Conservation (phyloP, 306 rosid species). For the Alnus rubra region DNA sequence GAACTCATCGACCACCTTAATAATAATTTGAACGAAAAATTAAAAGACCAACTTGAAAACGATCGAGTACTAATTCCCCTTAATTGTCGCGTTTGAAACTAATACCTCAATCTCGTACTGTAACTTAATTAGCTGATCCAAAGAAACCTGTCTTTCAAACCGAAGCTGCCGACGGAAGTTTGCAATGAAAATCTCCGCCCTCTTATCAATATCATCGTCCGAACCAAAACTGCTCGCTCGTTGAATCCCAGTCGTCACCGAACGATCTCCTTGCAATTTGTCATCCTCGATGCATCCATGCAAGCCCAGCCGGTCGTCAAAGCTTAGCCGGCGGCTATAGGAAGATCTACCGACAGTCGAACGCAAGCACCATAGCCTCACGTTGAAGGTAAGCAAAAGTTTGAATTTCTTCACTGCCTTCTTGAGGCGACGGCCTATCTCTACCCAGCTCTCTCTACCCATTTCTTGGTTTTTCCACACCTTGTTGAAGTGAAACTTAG, state of each 20-base stretch:
- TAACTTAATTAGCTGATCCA: constrained; percentile 37
- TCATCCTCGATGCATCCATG: constrained; percentile 42
- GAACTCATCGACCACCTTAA: too few relatives aligned
- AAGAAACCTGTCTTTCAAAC: constrained; percentile 54
- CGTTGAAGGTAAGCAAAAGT: constrained; percentile 18
- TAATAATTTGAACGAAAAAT: too few relatives aligned
- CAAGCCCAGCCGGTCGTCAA: constrained; percentile 25
- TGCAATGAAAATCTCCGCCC: constrained; percentile 63
- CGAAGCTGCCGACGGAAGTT: constrained; percentile 50
- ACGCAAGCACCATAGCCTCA: constrained; percentile 15
- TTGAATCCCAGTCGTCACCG: constrained; percentile 16
- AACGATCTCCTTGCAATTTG: constrained; percentile 1
- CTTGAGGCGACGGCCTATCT: constrained; percentile 22
- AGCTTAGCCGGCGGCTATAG: constrained; percentile 29
- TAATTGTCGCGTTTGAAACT: constrained; percentile 7
- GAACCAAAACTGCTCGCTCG: constrained; percentile 26
- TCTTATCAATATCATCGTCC: constrained; percentile 51
- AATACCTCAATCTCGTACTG: neutral
- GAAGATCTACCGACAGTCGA: constrained; percentile 10
- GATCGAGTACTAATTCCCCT: too few relatives aligned
- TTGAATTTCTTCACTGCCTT: constrained; percentile 44
- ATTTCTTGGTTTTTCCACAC: neutral
- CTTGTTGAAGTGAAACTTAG: neutral
- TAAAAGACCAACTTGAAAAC: too few relatives aligned
- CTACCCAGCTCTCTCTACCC: constrained; percentile 12